Base-by-base conservation (phyloP, 2,329 filamentous ascomycete species). In the Rutstroemia sp. region DNA sequence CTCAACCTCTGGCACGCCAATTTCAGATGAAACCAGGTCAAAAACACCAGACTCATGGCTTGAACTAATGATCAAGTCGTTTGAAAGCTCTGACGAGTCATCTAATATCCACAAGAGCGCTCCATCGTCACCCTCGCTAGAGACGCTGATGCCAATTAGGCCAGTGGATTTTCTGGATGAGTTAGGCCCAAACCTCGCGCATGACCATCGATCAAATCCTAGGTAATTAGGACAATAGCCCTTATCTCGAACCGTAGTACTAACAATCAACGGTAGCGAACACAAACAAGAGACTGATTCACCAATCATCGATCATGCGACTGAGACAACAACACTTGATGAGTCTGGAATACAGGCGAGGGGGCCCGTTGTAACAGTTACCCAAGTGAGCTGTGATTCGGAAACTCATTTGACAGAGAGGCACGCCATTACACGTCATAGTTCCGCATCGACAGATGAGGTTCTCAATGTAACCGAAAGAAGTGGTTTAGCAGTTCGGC, bases 131-230 rank as follows among this genome's bases (percentile, higher is more conserved):
- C 53, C 60, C 4, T 60, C 56, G 5, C 57, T 57, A 9, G 49
- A 46, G 10, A 61, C 56, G 23, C 39, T 54, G 23, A 27, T 18
- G 4, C 51, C 58, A 19, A 55, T 47, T 14, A 39, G 57, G 27
- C 54, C 58, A 44, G n/a, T 57, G 18, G 59, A 62, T 21, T 59
- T 62, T 25, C 19, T 59, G 3, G 51, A 53, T 12, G 56, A 62
- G 27, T 57, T 34, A 23, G 51, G 47, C 16, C 53, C 47, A 14
- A 48, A 44, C 27, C 12, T 54, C 14, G 21, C 48, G n/a, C n/a
- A 16, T 25, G 44, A 54, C 14, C 10, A 8, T n/a, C 49, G 27
- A 8, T 25, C 42, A 38, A 34, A 8, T 19, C 42, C 45, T 38
- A 34, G 34, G 52, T 54, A 49, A 34, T 14, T 14, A n/a, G 12